Base-by-base conservation (phyloP, 148 eudicot genomes). In the Amaranthus palmeri region DNA sequence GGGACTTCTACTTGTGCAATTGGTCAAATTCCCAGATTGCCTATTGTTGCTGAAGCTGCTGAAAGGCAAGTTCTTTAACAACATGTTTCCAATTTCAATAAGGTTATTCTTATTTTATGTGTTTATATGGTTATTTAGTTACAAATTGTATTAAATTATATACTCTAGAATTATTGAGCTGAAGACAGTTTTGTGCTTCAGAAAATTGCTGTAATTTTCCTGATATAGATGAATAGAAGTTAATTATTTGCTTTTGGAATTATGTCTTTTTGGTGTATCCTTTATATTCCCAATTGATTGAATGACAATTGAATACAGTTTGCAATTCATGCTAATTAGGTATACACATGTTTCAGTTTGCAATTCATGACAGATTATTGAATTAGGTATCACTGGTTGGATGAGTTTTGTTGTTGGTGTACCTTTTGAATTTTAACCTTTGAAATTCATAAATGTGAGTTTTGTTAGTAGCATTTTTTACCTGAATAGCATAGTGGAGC, bases 31-130 rank as follows among this genome's bases (percentile, higher is more conserved):
- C 97, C 98, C 15, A 86, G 96, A 59, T 83, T 93, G 86, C 98
- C 98, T 2, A 81, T 93, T 85, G 96, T 93, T 61, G 97, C 96
- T 67, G 98, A 93, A 25, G 98, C 92, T 80, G 96, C 97, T 76
- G 98, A 93, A 69, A 90, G 93, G 86, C 96, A 91, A 83, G 91
- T 93, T 51, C 78, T 85, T 64, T 93, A 72, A 80, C 4, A 40
- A 10, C 40, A 36, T 10, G 5, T 57, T 68, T 58, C 62, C 12
- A 9, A 25, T 18, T 45, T 14, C n/a, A 13, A 8, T 72, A 54
- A 54, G 57, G 15, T 54, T 13, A 8, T 54, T 54, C 42, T 40
- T 6, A n/a, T 60, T 71, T 60, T 17, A 25, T 41, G 54, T 71
- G 59, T 54, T 54, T 57, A 25, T 70, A 65, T 56, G 53, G 25